A percentile compares a stretch with the other conserved stretches of the same genome.
Conservation (phyloP, 1,284 basidiomycete species). For the Heterobasidion occidentale region DNA sequence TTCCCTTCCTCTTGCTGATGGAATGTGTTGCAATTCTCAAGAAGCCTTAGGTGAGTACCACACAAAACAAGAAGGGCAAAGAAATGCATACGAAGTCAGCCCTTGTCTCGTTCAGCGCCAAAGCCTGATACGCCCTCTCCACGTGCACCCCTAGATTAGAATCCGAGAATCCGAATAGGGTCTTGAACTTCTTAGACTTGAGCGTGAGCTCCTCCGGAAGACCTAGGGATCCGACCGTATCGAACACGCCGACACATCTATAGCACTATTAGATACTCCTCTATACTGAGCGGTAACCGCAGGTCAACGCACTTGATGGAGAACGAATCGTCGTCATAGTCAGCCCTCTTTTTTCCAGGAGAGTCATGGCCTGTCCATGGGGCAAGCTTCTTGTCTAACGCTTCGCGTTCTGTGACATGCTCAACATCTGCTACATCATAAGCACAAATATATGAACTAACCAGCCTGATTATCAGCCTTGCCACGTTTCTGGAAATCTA, state of each 20-base stretch:
- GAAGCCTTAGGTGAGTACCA: background rate
- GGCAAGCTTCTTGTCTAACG: conserved; percentile 34
- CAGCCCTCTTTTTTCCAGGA: conserved; percentile 42
- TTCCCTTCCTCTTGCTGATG: conserved; percentile 46
- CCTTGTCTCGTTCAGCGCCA: conserved; percentile 59
- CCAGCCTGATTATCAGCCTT: conserved; percentile 40
- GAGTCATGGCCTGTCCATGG: conserved; percentile 44
- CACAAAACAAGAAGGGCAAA: background rate
- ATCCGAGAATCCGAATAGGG: conserved; percentile 59
- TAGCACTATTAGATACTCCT: conserved; percentile 4
- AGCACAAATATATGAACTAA: conserved; percentile 16
- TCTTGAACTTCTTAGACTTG: conserved; percentile 28
- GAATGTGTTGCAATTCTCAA: conserved; percentile 49
- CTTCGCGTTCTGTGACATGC: conserved; percentile 30
- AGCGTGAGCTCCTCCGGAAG: conserved; percentile 54
- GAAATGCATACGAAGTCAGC: conserved; percentile 50
- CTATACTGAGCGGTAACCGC: background rate
- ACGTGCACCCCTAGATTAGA: conserved; percentile 52
- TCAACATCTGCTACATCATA: background rate
- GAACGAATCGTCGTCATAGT: conserved; percentile 38
- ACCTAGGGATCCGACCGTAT: conserved; percentile 64
- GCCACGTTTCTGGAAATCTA: conserved; percentile 51
- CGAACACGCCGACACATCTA: conserved; percentile 66
- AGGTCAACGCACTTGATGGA: conserved; percentile 45
- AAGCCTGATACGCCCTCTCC: conserved; percentile 54